A percentile compares a stretch with the other conserved stretches of the same genome.
phyloP scores from a whole-genome alignment of 345 rosid species.

The Populus deltoides region DNA sequence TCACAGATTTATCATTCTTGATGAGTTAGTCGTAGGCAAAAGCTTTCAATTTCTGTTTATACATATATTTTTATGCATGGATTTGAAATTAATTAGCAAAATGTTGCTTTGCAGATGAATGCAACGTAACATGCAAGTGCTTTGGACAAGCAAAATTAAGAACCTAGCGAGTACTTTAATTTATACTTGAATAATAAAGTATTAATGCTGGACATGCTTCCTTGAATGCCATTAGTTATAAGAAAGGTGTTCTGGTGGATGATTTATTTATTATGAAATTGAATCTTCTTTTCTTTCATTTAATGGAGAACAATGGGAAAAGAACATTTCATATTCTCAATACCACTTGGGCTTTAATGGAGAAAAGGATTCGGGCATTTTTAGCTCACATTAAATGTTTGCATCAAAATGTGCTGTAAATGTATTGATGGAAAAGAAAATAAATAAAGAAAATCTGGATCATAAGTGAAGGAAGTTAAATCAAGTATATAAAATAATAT shows the following conservation, averaged over 20 bases:
- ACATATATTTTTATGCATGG: background rate
- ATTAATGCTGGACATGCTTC: slow-evolving; percentile 23
- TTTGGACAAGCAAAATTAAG: background rate
- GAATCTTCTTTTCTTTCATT: slow-evolving; percentile 15
- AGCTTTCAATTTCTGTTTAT: background rate
- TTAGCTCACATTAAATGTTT: background rate
- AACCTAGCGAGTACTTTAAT: background rate
- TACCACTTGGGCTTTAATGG: slow-evolving; percentile 21
- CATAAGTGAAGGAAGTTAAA: too few relatives aligned
- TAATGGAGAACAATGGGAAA: background rate
- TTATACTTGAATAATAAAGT: background rate
- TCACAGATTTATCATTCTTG: too few relatives aligned
- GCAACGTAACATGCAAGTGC: background rate
- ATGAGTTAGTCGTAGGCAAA: too few relatives aligned
- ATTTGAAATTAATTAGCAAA: background rate
- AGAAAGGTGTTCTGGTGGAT: slow-evolving; percentile 8
- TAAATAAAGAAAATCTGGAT: too few relatives aligned
- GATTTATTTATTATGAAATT: slow-evolving; percentile 29
- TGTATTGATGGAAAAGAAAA: background rate
- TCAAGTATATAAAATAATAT: too few relatives aligned
- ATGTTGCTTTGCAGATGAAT: background rate
- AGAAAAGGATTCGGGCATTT: slow-evolving; percentile 8
- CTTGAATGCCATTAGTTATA: slow-evolving; percentile 26
- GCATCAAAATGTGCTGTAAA: background rate
- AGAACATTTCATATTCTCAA: slow-evolving; percentile 1